Evolutionary conservation across 1,284 basidiomycete species (phyloP), one percentile per base, ranked within the genome.

Genomic region (Butyriboletus appendiculatus): DNA sequence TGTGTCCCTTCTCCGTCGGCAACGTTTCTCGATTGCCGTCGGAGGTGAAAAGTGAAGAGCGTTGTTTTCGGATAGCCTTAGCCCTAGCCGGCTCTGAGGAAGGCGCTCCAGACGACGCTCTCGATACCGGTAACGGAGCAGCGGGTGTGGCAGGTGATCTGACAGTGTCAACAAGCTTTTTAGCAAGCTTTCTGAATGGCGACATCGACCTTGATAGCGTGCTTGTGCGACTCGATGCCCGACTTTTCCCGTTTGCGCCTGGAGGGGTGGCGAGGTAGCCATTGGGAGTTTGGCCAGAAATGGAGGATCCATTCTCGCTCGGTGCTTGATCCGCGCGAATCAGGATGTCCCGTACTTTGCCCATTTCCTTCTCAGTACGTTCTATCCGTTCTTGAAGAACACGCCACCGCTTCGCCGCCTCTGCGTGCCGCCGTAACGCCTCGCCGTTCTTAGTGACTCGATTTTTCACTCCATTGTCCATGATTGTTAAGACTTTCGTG

Each of bases 401-500:
- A 59, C 82, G 81, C 94, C 93, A 96, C 45, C 92, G 81, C 62
- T 89, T 83, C 24, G 88, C 90, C 53, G 90, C 90, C 66, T 95
- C 93, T 10, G 88, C 88, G 65, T 90, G 92, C 58, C 93, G 79
- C 53, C 95, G 81, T 51, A 98, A 73, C 26, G 94, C 91, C 74
- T 96, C 94, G 3, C 96, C 96, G 59, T 98, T 98, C 79, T 92
- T 94, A 16, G 94, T 96, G 1, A 92, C 86, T 47, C 94, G 83
- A 59, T 96, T 93, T 56, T 85, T 82, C 30, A 98, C 90, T 37
- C 93, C 93, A 69, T 93, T 96, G 67, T 94, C 93, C 63, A 98
- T 90, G 62, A 95, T 94, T 20, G 87, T 85, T n/a, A 98, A 79
- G 38, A 96, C 94, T 69, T 95, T 94, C 12, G 88, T 90, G 4